Evolutionary conservation across 345 rosid genomes (phyloP).

Genomic region (Gossypium rotundifolium): DNA sequence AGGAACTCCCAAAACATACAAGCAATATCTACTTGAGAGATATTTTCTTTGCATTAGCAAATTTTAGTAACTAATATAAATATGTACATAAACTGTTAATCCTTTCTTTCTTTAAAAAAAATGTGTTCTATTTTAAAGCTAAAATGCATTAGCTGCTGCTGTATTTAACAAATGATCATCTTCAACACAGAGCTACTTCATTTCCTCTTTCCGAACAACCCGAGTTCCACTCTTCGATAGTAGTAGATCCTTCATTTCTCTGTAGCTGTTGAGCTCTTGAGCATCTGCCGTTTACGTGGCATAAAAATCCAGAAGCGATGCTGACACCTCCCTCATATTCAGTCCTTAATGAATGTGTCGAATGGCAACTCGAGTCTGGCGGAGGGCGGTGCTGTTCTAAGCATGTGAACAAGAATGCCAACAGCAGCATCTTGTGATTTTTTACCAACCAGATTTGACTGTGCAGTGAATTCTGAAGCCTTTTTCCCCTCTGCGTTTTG

Average conservation of each 20-base stretch:
- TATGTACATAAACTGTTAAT: neutral
- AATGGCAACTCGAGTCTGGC: slow-evolving; percentile 69
- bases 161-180: neutral
- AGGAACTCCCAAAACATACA: neutral
- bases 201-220: slow-evolving; percentile 30
- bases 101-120: neutral
- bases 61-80: neutral
- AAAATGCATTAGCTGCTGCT: neutral
- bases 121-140: neutral
- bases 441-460: slow-evolving; percentile 36
- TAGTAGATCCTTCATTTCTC: slow-evolving; percentile 73
- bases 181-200: neutral
- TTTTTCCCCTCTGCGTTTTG: slow-evolving; percentile 41
- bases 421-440: slow-evolving; percentile 87
- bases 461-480: slow-evolving; percentile 37
- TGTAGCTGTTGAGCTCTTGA: slow-evolving; percentile 71
- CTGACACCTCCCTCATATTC: slow-evolving; percentile 47
- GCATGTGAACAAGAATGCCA: slow-evolving; percentile 78
- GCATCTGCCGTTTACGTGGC: slow-evolving; percentile 70
- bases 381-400: slow-evolving; percentile 76
- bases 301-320: slow-evolving; percentile 60
- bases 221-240: slow-evolving; percentile 66
- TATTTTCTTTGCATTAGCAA: neutral
- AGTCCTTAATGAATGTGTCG: slow-evolving; percentile 37
- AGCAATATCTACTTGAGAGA: neutral